Base-by-base conservation (phyloP, 2,329 filamentous ascomycete species). In the Myriosclerotinia scirpicola region DNA sequence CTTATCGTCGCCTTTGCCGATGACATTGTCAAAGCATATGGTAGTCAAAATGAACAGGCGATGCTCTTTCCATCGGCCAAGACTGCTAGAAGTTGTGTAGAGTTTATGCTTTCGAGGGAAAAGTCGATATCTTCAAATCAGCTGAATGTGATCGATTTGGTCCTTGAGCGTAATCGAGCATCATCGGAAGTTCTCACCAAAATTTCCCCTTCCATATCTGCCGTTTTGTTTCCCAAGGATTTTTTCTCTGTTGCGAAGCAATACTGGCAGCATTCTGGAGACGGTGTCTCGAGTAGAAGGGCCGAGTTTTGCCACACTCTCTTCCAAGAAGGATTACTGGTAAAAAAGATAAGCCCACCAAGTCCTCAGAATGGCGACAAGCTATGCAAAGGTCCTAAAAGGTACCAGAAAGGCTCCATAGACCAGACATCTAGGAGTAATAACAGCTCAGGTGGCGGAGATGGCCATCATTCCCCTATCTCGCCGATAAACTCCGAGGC, bases 261-360 rank as follows among this genome's bases (percentile, higher is more conserved):
- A 74, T 97, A 96, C 75, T 99, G 95, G 95, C 95, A 98, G 77
- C 95, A 99, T 77, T 90, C 91, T 0, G 95, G 95, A 26, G 93
- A 97, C 69, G 95, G 95, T 20, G 84, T 97, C 17, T 97, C 93
- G 0, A 97, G 93, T 76, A 88, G 95, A 60, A 87, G 93, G 52
- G 93, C 92, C 44, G 94, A 97, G 76, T 97, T 96, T 77, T 97
- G 91, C 75, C 87, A 93, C 68, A 82, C 84, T 53, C 83, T 94
- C 1, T 86, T 96, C 70, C 84, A 84, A 48, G 88, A 94, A 69
- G 88, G 88, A 0, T 81, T 90, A 53, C 80, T 91, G 60, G 81
- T 86, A 3, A 82, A 87, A 63, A 76, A 78, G 17, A 72, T 66
- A 55, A 76, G 77, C 14, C 42, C 66, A 73, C 54, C 69, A 72